phyloP scores from a whole-genome alignment of 495 filamentous ascomycete genomes.

The Elaphomyces granulatus region DNA sequence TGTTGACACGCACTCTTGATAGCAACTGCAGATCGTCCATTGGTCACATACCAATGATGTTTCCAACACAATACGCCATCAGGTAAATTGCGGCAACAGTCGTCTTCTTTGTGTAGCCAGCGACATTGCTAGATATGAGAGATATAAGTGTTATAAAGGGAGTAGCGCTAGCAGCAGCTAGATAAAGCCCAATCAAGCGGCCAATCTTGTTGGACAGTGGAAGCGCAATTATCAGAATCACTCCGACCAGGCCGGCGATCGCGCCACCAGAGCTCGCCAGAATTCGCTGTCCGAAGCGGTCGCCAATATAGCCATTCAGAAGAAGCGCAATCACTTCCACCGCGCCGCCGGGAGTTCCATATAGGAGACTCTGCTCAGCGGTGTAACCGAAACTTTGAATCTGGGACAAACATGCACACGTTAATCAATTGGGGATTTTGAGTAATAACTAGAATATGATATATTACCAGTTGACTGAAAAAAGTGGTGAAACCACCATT shows the following conservation, averaged over 20 bases:
- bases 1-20: slow-evolving; percentile 29
- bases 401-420: slow-evolving; percentile 8
- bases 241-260: slow-evolving; percentile 30
- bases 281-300: slow-evolving; percentile 41
- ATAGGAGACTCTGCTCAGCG: slow-evolving; percentile 44
- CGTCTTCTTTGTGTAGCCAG: slow-evolving; percentile 64
- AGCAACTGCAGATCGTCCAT: slow-evolving; percentile 8
- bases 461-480: slow-evolving; percentile 46
- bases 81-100: slow-evolving; percentile 56
- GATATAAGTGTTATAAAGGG: slow-evolving; percentile 31
- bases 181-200: slow-evolving; percentile 48
- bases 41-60: slow-evolving; percentile 34
- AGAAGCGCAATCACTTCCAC: slow-evolving; percentile 51
- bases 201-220: slow-evolving; percentile 44
- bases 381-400: slow-evolving; percentile 37
- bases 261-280: slow-evolving; percentile 29
- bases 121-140: slow-evolving; percentile 50
- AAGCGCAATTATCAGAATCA: slow-evolving; percentile 51
- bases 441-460: too few relatives aligned
- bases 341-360: slow-evolving; percentile 50
- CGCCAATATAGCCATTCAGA: slow-evolving; percentile 44
- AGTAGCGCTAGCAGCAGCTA: slow-evolving; percentile 44
- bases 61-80: slow-evolving; percentile 50
- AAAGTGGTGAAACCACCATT: slow-evolving; percentile 60
- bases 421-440: too few relatives aligned